A percentile compares a stretch with the other conserved stretches of the same genome.
These are phyloP conservation scores for Kuraishia floccosa DNA, from an alignment of 805 yeast genomes.

Conservation along the genomic window DNA sequence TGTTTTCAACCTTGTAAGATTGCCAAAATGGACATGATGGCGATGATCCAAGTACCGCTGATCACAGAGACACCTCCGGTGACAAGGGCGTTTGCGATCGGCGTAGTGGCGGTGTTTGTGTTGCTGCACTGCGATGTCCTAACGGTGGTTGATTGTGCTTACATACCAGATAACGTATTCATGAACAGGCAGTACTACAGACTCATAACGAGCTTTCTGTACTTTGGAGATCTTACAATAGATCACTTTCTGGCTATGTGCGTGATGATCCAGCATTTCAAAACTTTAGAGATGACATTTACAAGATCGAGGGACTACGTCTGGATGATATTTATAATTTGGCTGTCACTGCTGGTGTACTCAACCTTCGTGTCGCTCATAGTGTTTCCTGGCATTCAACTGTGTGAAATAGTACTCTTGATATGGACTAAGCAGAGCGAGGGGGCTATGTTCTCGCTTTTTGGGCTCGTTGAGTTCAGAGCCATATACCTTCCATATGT, in stretches of 20 bases:
- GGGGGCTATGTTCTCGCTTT: slow-evolving; percentile 22
- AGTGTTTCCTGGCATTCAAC: slow-evolving; percentile 23
- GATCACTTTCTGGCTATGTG: slow-evolving; percentile 21
- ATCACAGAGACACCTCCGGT: slow-evolving; percentile 32
- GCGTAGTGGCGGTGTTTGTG: slow-evolving; percentile 19
- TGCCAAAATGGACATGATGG: too few relatives aligned
- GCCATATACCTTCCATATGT: slow-evolving; percentile 34
- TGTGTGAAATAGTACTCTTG: slow-evolving; percentile 26
- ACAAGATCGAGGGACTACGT: slow-evolving; percentile 21
- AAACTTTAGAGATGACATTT: slow-evolving; percentile 24
- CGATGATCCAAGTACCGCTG: slow-evolving; percentile 15
- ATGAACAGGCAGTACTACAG: slow-evolving; percentile 24
- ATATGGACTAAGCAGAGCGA: slow-evolving; percentile 37
- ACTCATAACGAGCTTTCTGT: slow-evolving; percentile 23
- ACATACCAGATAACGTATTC: slow-evolving; percentile 25
- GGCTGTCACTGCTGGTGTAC: slow-evolving; percentile 18
- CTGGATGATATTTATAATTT: slow-evolving; percentile 23
- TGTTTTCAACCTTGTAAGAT: too few relatives aligned
- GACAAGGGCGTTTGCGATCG: slow-evolving; percentile 24
- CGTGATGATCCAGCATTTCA: slow-evolving; percentile 24
- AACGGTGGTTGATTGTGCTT: slow-evolving; percentile 18
- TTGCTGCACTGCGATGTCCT: slow-evolving; percentile 21
- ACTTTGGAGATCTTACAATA: slow-evolving; percentile 26
- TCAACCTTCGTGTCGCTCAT: slow-evolving; percentile 16
- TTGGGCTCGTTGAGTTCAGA: slow-evolving; percentile 27